These are phyloP conservation scores for Tardiomyces depauwii DNA, from an alignment of 1,139 yeast genomes.

Conservation along the genomic window DNA sequence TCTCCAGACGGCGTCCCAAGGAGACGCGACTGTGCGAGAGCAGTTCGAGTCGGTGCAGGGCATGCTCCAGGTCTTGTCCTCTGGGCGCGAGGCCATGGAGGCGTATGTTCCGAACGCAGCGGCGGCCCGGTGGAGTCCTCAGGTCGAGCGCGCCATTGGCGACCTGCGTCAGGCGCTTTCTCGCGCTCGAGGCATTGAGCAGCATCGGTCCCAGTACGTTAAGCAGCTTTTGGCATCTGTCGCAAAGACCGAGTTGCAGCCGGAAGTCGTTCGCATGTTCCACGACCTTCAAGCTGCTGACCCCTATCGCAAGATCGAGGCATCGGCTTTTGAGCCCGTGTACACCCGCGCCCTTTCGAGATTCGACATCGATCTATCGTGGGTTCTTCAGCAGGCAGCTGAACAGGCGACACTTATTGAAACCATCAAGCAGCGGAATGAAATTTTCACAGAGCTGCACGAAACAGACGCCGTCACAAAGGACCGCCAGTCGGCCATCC, in stretches of 20 bases:
- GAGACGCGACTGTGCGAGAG: conserved; percentile 43
- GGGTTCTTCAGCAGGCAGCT: conserved; percentile 29
- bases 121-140: conserved; percentile 33
- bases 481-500: conserved; percentile 40
- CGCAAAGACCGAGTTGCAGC: conserved; percentile 21
- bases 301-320: conserved; percentile 15
- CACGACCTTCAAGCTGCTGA: conserved; percentile 11
- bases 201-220: conserved; percentile 17
- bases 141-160: conserved; percentile 28
- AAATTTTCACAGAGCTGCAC: conserved; percentile 25
- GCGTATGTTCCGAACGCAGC: conserved; percentile 41
- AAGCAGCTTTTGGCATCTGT: conserved; percentile 18
- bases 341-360: conserved; percentile 17
- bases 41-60: conserved; percentile 37
- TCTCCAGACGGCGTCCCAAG: conserved; percentile 45
- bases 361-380: conserved; percentile 33
- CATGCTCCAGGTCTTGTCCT: conserved; percentile 34
- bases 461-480: conserved; percentile 23
- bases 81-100: conserved; percentile 32
- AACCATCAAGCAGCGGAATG: conserved; percentile 33
- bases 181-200: conserved; percentile 18
- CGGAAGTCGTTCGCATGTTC: conserved; percentile 15
- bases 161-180: conserved; percentile 34
- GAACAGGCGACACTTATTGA: conserved; percentile 36
- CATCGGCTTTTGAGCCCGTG: conserved; percentile 22